A percentile compares a stretch with the other conserved stretches of the same genome.
These are phyloP conservation scores for Colletotrichum musicola DNA, from an alignment of 2,329 filamentous ascomycete species.

Conservation along the genomic window DNA sequence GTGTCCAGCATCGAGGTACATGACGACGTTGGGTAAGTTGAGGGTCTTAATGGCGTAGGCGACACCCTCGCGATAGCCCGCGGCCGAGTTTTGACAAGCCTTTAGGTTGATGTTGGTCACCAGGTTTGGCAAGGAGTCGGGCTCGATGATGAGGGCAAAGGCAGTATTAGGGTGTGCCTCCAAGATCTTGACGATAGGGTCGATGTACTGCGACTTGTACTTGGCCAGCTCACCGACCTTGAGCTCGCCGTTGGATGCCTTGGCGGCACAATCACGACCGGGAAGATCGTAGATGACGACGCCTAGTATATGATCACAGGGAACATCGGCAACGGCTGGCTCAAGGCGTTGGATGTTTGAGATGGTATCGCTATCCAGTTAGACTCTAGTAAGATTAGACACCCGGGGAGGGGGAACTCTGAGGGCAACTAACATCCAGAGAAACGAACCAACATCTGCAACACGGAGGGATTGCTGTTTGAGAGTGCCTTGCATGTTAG, in stretches of 20 bases:
- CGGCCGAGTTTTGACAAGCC: conserved; percentile 66
- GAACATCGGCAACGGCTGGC: conserved; percentile 50
- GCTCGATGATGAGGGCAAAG: conserved; percentile 63
- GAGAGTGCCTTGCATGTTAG: conserved; percentile 47
- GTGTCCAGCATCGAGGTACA: conserved; percentile 75
- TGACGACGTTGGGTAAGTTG: conserved; percentile 71
- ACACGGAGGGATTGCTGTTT: conserved; percentile 49
- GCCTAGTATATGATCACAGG: conserved; percentile 54
- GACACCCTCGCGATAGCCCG: conserved; percentile 67
- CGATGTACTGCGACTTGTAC: conserved; percentile 58
- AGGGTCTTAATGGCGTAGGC: conserved; percentile 68
- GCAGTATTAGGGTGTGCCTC: conserved; percentile 66
- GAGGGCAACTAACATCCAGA: conserved; percentile 51
- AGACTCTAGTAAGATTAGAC: background rate
- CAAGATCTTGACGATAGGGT: conserved; percentile 63
- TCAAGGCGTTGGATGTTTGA: conserved; percentile 53
- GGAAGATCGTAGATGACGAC: conserved; percentile 74
- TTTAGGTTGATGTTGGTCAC: conserved; percentile 69
- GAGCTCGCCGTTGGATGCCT: conserved; percentile 74
- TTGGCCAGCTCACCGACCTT: conserved; percentile 62
- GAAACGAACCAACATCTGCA: conserved; percentile 55
- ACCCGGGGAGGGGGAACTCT: no score
- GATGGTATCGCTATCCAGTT: conserved; percentile 50
- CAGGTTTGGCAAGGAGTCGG: conserved; percentile 73
- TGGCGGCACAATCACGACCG: conserved; percentile 73